A percentile compares a stretch with the other conserved stretches of the same genome.
These are phyloP conservation scores for Syncephalastrum monosporum DNA, from an alignment of 371 early-diverging fungal genomes.

Conservation along the genomic window DNA sequence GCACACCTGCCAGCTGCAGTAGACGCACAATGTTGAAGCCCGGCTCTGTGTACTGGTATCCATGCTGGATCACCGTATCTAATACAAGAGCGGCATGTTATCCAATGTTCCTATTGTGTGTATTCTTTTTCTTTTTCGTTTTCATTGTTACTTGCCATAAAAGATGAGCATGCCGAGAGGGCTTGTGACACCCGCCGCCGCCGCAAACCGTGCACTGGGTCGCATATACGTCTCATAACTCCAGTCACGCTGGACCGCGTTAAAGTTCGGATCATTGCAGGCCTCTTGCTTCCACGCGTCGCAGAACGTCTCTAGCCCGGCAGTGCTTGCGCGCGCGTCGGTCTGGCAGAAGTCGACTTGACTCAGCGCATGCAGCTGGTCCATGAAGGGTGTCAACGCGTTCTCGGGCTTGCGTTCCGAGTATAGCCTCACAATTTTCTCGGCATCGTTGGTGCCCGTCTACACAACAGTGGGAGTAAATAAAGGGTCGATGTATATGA, in stretches of 20 bases:
- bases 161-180: constrained; percentile 41
- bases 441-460: constrained; percentile 56
- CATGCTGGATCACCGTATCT: constrained; percentile 47
- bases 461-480: constrained; percentile 3
- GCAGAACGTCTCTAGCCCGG: constrained; percentile 23
- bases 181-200: constrained; percentile 22
- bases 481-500: background rate
- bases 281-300: constrained; percentile 34
- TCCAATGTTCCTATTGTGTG: no score
- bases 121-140: background rate
- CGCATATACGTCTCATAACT: constrained; percentile 29
- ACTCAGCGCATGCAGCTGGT: constrained; percentile 23
- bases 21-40: constrained; percentile 36
- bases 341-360: constrained; percentile 28
- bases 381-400: constrained; percentile 20
- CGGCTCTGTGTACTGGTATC: constrained; percentile 38
- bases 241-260: constrained; percentile 28
- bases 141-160: constrained; percentile 25
- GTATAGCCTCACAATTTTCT: constrained; percentile 38
- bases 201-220: constrained; percentile 39
- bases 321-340: constrained; percentile 15
- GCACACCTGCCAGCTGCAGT: constrained; percentile 29
- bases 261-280: constrained; percentile 23
- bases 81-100: background rate
- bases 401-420: constrained; percentile 25